A percentile compares a stretch with the other conserved stretches of the same genome.
phyloP scores from a whole-genome alignment of 495 filamentous ascomycete species.

The Xylaria cubensis region DNA sequence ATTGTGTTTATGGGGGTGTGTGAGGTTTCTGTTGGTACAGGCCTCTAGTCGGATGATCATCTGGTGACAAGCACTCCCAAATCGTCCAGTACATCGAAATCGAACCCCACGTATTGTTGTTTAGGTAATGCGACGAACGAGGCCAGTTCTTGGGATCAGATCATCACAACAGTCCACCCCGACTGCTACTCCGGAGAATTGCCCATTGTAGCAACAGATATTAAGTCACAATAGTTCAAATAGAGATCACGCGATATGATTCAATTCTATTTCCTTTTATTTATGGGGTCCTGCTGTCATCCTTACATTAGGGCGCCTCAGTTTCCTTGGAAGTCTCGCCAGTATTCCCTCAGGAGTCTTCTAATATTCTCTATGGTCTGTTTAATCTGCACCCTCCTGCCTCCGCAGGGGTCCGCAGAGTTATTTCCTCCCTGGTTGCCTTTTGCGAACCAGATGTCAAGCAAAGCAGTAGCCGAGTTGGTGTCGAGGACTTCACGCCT shows the following conservation, averaged over 20 bases:
- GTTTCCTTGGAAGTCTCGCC: constrained; percentile 7
- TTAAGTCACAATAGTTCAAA: not conserved
- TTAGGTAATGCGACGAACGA: not conserved
- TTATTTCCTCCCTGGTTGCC: not conserved
- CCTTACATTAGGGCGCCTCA: not conserved
- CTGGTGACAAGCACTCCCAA: not conserved
- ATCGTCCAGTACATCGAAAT: not conserved
- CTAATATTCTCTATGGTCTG: constrained; percentile 14
- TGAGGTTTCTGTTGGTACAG: no score
- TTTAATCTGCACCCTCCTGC: constrained; percentile 13
- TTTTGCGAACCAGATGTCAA: not conserved
- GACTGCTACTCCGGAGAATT: not conserved
- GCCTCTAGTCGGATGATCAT: not conserved
- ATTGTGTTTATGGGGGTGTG: no score
- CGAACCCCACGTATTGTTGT: not conserved
- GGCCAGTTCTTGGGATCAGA: not conserved
- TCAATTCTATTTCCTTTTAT: not conserved
- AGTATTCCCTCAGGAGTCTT: constrained; percentile 13
- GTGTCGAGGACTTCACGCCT: not conserved
- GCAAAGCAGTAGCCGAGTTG: not conserved
- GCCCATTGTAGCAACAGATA: not conserved
- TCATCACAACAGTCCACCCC: not conserved
- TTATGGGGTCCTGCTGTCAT: not conserved
- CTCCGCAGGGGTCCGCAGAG: constrained; percentile 7
- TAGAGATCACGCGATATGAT: not conserved